Evolutionary conservation across 2,329 filamentous ascomycete genomes (phyloP), one percentile per base, ranked within the genome.

Genomic region (Cladophialophora psammophila): DNA sequence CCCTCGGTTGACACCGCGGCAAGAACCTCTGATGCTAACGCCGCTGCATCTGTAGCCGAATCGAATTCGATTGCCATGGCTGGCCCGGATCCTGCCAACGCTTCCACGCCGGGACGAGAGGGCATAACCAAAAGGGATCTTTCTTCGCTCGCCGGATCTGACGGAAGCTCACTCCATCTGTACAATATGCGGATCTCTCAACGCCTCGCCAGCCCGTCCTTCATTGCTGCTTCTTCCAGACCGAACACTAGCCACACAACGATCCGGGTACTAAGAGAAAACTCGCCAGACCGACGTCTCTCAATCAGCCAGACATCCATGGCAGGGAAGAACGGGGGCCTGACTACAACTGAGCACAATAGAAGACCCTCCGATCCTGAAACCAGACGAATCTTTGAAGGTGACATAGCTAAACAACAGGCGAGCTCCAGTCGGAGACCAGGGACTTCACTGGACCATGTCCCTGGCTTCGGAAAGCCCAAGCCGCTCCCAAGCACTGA

Each of bases 101-200:
- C 62, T 26, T 57, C 53, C 8, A 45, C 57, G 38, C 50, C 40
- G 15, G 32, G 20, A 12, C 63, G 63, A 32, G 61, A 56, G n/a
- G 53, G 62, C 54, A 35, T 10, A 32, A 59, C 57, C 13, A 57
- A 38, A 9, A 61, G 45, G 34, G 60, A 68, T 42, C 42, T 66
- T 32, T 36, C 50, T 12, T 68, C 65, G 4, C 15, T 66, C 3
- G 20, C 59, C 3, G 65, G 59, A 20, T 68, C 64, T 53, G 71
- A 72, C 34, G 55, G 63, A 38, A 62, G 61, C 42, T 73, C 72
- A 1, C 45, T 74, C n/a, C 72, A 74, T 68, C 66, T 74, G 2
- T 74, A 64, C 68, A 71, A 73, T 36, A 74, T 74, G 72, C 70
- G 71, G 10, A 74, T 74, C 18, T 74, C 72, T 12, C 71, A 73